Conservation (phyloP, 192 early-diverging fungal genomes). For the Backusella luteola region DNA sequence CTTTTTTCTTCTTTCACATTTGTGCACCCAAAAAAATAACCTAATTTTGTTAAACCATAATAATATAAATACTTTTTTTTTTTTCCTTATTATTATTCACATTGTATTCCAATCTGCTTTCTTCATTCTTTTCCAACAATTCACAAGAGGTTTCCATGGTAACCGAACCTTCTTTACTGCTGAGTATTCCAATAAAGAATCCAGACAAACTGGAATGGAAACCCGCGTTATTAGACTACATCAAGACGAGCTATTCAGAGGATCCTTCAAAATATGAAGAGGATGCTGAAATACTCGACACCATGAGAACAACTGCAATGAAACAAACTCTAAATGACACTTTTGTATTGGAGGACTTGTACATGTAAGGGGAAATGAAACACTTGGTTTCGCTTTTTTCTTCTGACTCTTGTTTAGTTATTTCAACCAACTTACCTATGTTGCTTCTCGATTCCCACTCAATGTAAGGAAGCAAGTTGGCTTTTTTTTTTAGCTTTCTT, state of each 20-base stretch:
- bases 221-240: constrained; percentile 15
- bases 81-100: not conserved
- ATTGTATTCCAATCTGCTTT: not conserved
- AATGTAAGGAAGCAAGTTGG: constrained; percentile 58
- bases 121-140: not conserved
- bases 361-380: not conserved
- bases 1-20: not conserved
- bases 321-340: not conserved
- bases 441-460: constrained; percentile 83
- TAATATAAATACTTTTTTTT: not conserved
- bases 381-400: not conserved
- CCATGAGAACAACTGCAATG: constrained; percentile 10
- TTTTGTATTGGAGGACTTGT: constrained; percentile 12
- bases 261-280: constrained; percentile 13
- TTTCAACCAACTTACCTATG: constrained; percentile 78
- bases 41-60: not conserved
- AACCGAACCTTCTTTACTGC: not conserved
- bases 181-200: constrained; percentile 3
- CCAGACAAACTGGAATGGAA: constrained; percentile 14
- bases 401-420: constrained; percentile 51
- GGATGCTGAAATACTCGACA: constrained; percentile 13
- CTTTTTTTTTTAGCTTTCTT: not conserved
- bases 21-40: too few species aligned
- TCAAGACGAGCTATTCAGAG: constrained; percentile 20
- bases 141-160: not conserved